Conservation (phyloP, 768 basidiomycete species). For the Lyophyllum shimeji region DNA sequence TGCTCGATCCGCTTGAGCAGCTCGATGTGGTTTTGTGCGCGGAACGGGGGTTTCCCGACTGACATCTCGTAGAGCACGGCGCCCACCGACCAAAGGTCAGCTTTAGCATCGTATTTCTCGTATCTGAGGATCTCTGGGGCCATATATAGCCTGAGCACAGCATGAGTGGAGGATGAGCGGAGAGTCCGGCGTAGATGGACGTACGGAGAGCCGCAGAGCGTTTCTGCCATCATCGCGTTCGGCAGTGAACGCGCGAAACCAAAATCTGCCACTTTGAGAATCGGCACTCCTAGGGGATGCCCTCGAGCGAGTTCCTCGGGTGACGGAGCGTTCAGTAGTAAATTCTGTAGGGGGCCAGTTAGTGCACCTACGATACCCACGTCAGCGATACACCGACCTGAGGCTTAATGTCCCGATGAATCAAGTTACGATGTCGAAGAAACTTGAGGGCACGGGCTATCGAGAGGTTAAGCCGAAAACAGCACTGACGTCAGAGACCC, state of each 20-base stretch:
- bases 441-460: conserved; percentile 92
- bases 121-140: conserved; percentile 97
- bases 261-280: conserved; percentile 97
- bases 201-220: conserved; percentile 94
- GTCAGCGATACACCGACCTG: conserved; percentile 45
- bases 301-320: conserved; percentile 80
- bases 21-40: conserved; percentile 95
- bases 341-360: conserved; percentile 55
- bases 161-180: conserved; percentile 3
- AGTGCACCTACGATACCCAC: neutral
- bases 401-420: conserved; percentile 98
- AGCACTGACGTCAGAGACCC: neutral
- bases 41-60: conserved; percentile 91
- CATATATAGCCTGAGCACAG: conserved; percentile 80
- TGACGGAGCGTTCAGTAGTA: conserved; percentile 82
- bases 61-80: conserved; percentile 96
- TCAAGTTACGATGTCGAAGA: conserved; percentile 81
- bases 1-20: conserved; percentile 90
- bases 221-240: conserved; percentile 93
- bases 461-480: conserved; percentile 1
- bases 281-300: conserved; percentile 89
- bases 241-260: conserved; percentile 95
- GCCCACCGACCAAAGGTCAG: conserved; percentile 97
- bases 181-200: conserved; percentile 27
- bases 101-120: conserved; percentile 97